Base-by-base conservation (phyloP, 805 yeast genomes). In the Cyberlindnera saturnus region DNA sequence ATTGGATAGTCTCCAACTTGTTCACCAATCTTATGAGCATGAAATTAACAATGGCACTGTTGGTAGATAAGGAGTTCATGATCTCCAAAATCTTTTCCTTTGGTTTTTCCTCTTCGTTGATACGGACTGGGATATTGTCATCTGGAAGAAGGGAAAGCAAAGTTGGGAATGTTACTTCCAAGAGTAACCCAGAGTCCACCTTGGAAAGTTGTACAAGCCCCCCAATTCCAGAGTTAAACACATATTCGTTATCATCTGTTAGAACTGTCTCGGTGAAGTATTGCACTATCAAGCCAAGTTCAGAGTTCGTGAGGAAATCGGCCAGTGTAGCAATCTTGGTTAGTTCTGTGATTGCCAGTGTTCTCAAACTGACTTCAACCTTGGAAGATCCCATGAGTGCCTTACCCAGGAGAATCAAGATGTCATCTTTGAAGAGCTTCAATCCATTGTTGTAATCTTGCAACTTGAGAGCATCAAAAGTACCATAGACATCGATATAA, bases 311-410 rank as follows among this genome's bases (percentile, higher is more conserved):
- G 38, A 88, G 62, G 49, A 77, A 81, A 1, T 63, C 65, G 2
- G 64, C 60, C 50, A 85, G 64, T 28, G 69, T 64, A 8, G 81
- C 66, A 35, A 87, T 55, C 40, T 77, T 76, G 0, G 79, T 70
- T 40, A 88, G 69, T 36, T 84, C 86, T 42, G 77, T 77, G 26
- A 85, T 66, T 1, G 93, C 76, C 34, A 82, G 65, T 23, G 83
- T 71, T 53, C 88, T 73, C 44, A 88, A 68, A 1, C 89, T 77
- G 10, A 80, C 81, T 53, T 86, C 96, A 28, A 77, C 64, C 30
- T 71, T 73, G 0, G 95, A 79, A 0, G 86, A 73, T 0, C 83
- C 73, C 57, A 82, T 75, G 39, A 90, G 67, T 5, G 86, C 72
- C 55, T 77, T 81, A n/a, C 89, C 79, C 50, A 87, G 60, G 35